phyloP scores from a whole-genome alignment of 805 yeast species.

The Saccharomycopsis amapae region DNA sequence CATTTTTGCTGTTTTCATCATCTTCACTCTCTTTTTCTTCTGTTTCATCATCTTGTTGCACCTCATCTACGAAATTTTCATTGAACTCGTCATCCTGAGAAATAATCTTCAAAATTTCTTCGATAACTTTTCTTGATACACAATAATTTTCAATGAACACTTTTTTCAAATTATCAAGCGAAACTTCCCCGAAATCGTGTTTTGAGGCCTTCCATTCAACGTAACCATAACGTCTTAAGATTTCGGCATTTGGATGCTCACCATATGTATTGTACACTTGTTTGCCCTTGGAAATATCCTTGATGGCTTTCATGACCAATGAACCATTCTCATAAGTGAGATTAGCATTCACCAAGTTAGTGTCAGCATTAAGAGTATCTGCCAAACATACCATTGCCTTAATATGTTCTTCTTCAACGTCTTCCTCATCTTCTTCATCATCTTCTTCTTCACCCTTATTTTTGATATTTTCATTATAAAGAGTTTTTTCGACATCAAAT shows the following conservation, averaged over 20 bases:
- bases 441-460: conserved; percentile 27
- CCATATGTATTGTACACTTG: conserved; percentile 89
- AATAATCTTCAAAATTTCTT: conserved; percentile 34
- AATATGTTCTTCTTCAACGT: conserved; percentile 32
- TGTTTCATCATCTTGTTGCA: neutral
- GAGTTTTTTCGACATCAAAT: conserved; percentile 61
- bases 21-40: conserved; percentile 20
- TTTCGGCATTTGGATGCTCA: conserved; percentile 85
- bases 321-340: conserved; percentile 42
- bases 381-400: conserved; percentile 91
- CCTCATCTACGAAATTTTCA: conserved; percentile 27
- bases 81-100: conserved; percentile 30
- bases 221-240: conserved; percentile 85
- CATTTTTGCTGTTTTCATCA: conserved; percentile 31
- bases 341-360: conserved; percentile 67
- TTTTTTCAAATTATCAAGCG: conserved; percentile 35
- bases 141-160: conserved; percentile 29
- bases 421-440: conserved; percentile 26
- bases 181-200: conserved; percentile 75
- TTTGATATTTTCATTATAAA: conserved; percentile 24
- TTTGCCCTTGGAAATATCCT: conserved; percentile 51
- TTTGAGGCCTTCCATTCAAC: conserved; percentile 66
- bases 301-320: conserved; percentile 67
- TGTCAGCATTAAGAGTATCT: conserved; percentile 83
- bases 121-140: conserved; percentile 28